Evolutionary conservation across 2,329 filamentous ascomycete genomes (phyloP), one percentile per base, ranked within the genome.

Genomic region (Tolypocladium paradoxum): DNA sequence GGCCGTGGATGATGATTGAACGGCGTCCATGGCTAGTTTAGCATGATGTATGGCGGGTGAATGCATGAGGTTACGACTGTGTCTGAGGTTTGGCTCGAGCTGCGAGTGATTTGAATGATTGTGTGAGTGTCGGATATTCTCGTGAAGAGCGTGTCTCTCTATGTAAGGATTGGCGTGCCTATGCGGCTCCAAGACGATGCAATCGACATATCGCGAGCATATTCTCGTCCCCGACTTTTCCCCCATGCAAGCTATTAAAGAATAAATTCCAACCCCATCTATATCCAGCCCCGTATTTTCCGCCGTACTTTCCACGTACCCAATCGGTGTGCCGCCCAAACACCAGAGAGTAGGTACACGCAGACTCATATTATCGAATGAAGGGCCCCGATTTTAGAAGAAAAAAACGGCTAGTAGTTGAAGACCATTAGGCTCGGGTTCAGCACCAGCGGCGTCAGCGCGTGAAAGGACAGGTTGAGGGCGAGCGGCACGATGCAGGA

Each of bases 341-440:
- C n/a, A n/a, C n/a, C n/a, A n/a, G n/a, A n/a, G n/a, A n/a, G n/a
- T n/a, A n/a, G n/a, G n/a, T n/a, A n/a, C n/a, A n/a, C n/a, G n/a
- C n/a, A n/a, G n/a, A n/a, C n/a, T n/a, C n/a, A n/a, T n/a, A n/a
- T n/a, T n/a, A n/a, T n/a, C n/a, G n/a, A n/a, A n/a, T n/a, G n/a
- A n/a, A n/a, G n/a, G n/a, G n/a, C n/a, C n/a, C n/a, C n/a, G n/a
- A n/a, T n/a, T n/a, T n/a, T n/a, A n/a, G n/a, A n/a, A n/a, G n/a
- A n/a, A n/a, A n/a, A n/a, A n/a, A n/a, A n/a, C n/a, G n/a, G n/a
- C n/a, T n/a, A n/a, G n/a, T 61, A 62, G 47, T 60, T 61, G 51
- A 60, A 62, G 18, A 61, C 46, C 81, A 85, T 84, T 68, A 85
- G 63, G 50, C 78, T 79, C 22, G 82, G 82, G 60, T 85, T 85